Evolutionary conservation across 129 eudicot species (phyloP), one percentile per base, ranked within the genome.

Genomic region (Flaveria trinervia): DNA sequence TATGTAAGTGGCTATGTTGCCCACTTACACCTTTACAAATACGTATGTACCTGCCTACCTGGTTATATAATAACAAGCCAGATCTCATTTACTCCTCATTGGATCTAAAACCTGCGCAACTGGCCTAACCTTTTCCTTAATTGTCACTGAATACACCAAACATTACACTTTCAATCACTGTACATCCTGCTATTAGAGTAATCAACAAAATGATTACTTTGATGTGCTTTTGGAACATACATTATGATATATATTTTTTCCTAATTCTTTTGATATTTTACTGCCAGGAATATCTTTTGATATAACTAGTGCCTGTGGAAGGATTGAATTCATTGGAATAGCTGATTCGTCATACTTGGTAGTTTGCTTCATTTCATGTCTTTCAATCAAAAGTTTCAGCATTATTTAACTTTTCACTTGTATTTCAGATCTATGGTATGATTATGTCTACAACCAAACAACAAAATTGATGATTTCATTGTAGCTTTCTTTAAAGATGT

Each of bases 401-500:
- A 14, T 18, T 30, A 28, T 16, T 61, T 25, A 25, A 61, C 4
- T 20, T 60, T 52, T 48, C 36, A 70, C 3, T 17, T 26, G 43
- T 30, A 44, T 65, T 72, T 50, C 83, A 73, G 83, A 80, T 73
- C 43, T 52, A 43, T 39, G 16, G 10, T 80, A 78, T 41, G 50
- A 72, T 57, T 3, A 17, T 4, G 50, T 33, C 73, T 43, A 51
- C 60, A 50, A 51, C 68, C 67, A 39, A 7, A 65, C 52, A 66
- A 16, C 48, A 33, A 80, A 54, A 36, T 75, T 73, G 51, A 65
- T 33, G 65, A 73, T 67, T 43, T 25, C 13, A 64, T 20, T 52
- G 44, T 77, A 77, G 68, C 57, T 68, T 46, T 52, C 49, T 5
- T 44, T 46, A 46, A 61, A 71, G 51, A 90, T 88, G 96, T 88